phyloP scores from a whole-genome alignment of 495 filamentous ascomycete genomes.

The Arthonia radiata region DNA sequence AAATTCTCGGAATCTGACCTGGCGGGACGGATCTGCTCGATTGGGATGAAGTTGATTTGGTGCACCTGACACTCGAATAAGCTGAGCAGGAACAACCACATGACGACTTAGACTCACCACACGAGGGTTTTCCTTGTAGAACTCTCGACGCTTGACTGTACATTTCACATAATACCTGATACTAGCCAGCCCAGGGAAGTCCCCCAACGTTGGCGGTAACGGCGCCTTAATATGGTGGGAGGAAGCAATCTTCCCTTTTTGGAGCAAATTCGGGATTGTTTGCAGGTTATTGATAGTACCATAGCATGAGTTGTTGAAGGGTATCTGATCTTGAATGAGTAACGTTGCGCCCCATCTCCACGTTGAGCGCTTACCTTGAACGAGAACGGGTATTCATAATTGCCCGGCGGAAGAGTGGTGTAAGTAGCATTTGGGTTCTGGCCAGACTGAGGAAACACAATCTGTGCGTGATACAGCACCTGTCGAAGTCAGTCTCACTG shows the following conservation, averaged over 20 bases:
- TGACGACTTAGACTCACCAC: constrained; percentile 26
- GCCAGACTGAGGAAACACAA: constrained; percentile 35
- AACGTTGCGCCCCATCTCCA: background rate
- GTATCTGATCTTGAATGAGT: constrained; percentile 23
- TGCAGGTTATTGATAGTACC: constrained; percentile 30
- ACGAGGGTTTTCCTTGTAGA: constrained; percentile 71
- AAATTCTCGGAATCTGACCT: constrained; percentile 52
- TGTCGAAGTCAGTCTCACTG: constrained; percentile 10
- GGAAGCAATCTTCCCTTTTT: constrained; percentile 6
- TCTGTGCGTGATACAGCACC: constrained; percentile 40
- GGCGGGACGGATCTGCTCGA: constrained; percentile 59
- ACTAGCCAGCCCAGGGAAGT: constrained; percentile 60
- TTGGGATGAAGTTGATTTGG: constrained; percentile 63
- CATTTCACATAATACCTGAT: constrained; percentile 86
- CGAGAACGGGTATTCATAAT: constrained; percentile 69
- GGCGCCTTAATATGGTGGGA: constrained; percentile 55
- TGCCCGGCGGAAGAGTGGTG: constrained; percentile 46
- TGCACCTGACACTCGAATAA: constrained; percentile 17
- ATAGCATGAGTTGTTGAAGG: constrained; percentile 84
- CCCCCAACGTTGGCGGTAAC: constrained; percentile 64
- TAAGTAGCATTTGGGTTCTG: constrained; percentile 19
- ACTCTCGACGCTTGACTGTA: constrained; percentile 55
- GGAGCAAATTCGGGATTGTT: constrained; percentile 31
- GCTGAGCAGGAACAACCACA: constrained; percentile 1
- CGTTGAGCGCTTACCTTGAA: constrained; percentile 38